A percentile compares a stretch with the other conserved stretches of the same genome.
Conservation (phyloP, 1,284 basidiomycete genomes). For the Trametes pubescens region DNA sequence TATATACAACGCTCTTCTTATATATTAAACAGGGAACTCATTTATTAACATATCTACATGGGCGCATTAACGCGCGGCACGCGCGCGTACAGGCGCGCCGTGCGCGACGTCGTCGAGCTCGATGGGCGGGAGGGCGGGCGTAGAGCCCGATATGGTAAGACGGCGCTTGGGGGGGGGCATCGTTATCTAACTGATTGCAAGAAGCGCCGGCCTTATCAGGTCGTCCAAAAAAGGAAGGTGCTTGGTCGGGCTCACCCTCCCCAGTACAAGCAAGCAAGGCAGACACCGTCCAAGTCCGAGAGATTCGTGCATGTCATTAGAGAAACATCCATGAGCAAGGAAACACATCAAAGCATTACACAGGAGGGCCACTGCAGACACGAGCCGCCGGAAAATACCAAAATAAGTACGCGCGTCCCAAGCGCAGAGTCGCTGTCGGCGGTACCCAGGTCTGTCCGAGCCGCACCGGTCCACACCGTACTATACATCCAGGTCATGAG, state of each 20-base stretch:
- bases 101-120: too few species aligned
- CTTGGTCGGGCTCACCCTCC: constrained; percentile 2
- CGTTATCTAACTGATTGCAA: too few species aligned
- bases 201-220: not conserved
- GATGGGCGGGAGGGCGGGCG: too few species aligned
- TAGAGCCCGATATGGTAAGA: too few species aligned
- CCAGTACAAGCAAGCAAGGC: not conserved
- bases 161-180: too few species aligned
- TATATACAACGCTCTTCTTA: too few species aligned
- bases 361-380: not conserved
- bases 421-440: not conserved
- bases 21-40: too few species aligned
- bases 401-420: not conserved
- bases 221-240: constrained; percentile 1
- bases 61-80: too few species aligned
- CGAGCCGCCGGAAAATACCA: not conserved
- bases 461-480: not conserved
- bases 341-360: not conserved
- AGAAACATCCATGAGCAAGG: not conserved
- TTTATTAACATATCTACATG: too few species aligned
- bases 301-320: not conserved
- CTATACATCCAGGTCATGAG: not conserved
- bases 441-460: not conserved
- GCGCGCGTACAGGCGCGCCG: too few species aligned
- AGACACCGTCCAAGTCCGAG: too few species aligned